These are phyloP conservation scores for Trichoderma oligosporum DNA, from an alignment of 2,329 filamentous ascomycete species.

Conservation along the genomic window DNA sequence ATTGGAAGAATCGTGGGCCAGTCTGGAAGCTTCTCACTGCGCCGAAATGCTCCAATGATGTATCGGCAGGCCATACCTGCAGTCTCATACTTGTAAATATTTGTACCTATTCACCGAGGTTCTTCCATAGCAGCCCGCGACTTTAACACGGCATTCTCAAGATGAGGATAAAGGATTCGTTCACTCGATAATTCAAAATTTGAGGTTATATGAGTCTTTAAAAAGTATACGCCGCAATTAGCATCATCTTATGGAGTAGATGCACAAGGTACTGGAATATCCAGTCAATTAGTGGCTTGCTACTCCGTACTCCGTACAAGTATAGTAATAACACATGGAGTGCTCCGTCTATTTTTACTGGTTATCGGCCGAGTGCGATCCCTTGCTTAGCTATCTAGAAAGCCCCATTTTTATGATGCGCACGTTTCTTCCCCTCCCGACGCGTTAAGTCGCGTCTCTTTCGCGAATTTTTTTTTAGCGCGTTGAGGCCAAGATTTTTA, in stretches of 20 bases:
- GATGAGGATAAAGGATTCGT: too few species aligned
- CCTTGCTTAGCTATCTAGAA: constrained; percentile 12
- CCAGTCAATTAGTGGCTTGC: background rate
- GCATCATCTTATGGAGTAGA: too few species aligned
- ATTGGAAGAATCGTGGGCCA: constrained; percentile 4
- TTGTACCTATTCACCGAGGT: constrained; percentile 4
- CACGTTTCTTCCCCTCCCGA: constrained; percentile 6
- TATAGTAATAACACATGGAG: too few species aligned
- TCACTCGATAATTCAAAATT: too few species aligned
- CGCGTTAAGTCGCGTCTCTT: constrained; percentile 13
- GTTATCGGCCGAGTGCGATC: background rate
- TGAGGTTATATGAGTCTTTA: too few species aligned
- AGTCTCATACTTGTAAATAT: background rate
- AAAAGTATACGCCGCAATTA: background rate
- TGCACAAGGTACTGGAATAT: too few species aligned
- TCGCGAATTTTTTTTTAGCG: constrained; percentile 14
- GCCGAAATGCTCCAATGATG: constrained; percentile 3
- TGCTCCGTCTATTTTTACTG: background rate
- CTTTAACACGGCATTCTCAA: background rate
- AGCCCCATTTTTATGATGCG: constrained; percentile 14
- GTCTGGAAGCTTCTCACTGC: constrained; percentile 8
- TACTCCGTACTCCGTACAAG: too few species aligned
- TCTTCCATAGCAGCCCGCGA: constrained; percentile 11
- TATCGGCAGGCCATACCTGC: background rate
- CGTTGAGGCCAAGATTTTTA: constrained; percentile 2